Base-by-base conservation (phyloP, 2,329 filamentous ascomycete genomes). In the Colletotrichum australisinense region DNA sequence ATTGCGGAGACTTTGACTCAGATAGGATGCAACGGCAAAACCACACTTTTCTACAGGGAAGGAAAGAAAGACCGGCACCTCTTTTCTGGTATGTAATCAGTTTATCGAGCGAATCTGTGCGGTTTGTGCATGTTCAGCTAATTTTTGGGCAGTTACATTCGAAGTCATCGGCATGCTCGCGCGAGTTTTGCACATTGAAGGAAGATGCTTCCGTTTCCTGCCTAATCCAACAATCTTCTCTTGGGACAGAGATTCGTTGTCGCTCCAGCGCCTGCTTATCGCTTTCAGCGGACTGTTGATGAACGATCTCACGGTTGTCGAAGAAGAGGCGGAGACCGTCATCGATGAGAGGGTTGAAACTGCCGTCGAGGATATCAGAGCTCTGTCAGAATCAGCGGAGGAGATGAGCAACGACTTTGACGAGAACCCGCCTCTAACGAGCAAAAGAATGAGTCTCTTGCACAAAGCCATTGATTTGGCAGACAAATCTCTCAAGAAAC, bases 171-270 rank as follows among this genome's bases (percentile, higher is more conserved):
- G 83, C 0, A 86, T 86, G 84, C 74, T 85, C 1, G 82, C 80
- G 1, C 77, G 81, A 19, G 79, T 79, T 0, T 64, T 84, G 5
- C 80, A 84, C 2, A 78, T 84, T 0, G 77, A 79, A 5, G 78
- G 80, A 2, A 81, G 79, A 8, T 80, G 78, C 26, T 86, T 85
- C 67, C 80, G 80, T 26, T 82, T 83, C 78, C 76, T 86, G 8
- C 84, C 84, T 0, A 86, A 86, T 63, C 84, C 84, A 0, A 90
- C 89, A 0, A 82, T 84, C 1, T 87, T 87, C 63, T 80, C 79
- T n/a, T 91, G 88, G 88, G 84, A 89, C 69, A 87, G 83, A 69
- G 83, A 84, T 26, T 84, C 84, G 1, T 83, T 89, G n/a, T 85
- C 83, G 35, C 76, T 89, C 0, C 76, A 79, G 8, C 83, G 82